A percentile compares a stretch with the other conserved stretches of the same genome.
Evolutionary conservation across 164 flowering plant species (phyloP).

Genomic region (Platanus orientalis): DNA sequence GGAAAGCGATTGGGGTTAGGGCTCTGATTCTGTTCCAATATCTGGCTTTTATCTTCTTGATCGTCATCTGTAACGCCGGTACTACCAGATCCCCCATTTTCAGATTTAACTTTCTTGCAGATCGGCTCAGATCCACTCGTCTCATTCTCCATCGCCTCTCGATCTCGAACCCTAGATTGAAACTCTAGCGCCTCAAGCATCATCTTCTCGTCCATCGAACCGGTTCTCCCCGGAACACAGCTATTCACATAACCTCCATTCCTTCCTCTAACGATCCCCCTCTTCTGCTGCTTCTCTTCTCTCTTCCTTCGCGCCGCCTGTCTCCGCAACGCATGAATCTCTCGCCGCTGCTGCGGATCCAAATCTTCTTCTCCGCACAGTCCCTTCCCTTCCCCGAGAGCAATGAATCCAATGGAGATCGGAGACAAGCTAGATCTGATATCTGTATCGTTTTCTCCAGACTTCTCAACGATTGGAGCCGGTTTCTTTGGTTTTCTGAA

Average conservation of each 20-base stretch:
- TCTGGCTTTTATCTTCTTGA: not conserved
- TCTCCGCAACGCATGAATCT: conserved; percentile 41
- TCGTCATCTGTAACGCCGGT: not conserved
- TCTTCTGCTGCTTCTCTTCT: conserved; percentile 29
- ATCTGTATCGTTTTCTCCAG: not conserved
- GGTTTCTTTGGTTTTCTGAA: conserved; percentile 21
- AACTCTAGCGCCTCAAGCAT: conserved; percentile 14
- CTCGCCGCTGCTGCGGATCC: conserved; percentile 28
- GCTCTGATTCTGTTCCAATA: not conserved
- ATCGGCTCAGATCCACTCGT: conserved; percentile 1
- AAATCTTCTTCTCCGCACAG: not conserved
- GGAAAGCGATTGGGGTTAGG: not conserved
- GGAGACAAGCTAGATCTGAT: not conserved
- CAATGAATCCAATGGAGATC: not conserved
- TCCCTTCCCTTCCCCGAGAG: not conserved
- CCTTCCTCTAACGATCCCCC: not conserved
- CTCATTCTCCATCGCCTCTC: conserved; percentile 9
- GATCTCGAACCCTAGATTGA: conserved; percentile 12
- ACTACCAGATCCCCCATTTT: not conserved
- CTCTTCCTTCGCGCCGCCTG: conserved; percentile 49
- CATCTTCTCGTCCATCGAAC: conserved; percentile 3
- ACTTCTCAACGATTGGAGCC: not conserved
- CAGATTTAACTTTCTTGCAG: not conserved
- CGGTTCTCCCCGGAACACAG: not conserved
- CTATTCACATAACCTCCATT: not conserved